Conservation (phyloP, 805 yeast genomes). For the Sugiyamaella americana region DNA sequence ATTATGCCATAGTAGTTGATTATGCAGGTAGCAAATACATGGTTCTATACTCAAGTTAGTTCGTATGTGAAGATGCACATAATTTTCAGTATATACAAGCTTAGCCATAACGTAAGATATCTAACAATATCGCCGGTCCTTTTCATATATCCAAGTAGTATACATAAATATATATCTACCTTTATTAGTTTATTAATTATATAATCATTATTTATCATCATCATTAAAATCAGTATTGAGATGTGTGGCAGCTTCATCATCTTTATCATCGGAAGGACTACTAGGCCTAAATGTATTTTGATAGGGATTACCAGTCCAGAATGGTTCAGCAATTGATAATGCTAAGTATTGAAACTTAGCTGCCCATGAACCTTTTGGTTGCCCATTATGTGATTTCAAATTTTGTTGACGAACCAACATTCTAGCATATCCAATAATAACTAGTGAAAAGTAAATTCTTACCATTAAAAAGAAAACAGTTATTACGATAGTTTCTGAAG, state of each 20-base stretch:
- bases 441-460: conserved; percentile 50
- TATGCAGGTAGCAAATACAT: no score
- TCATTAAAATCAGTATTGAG: background rate
- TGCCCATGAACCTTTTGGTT: conserved; percentile 27
- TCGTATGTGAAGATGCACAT: no score
- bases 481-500: conserved; percentile 43
- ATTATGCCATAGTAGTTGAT: no score
- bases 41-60: no score
- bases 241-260: background rate
- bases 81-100: no score
- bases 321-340: conserved; percentile 25
- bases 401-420: conserved; percentile 41
- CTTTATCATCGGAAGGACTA: background rate
- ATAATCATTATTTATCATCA: background rate
- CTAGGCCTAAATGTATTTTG: background rate
- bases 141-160: no score
- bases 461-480: conserved; percentile 41
- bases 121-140: no score
- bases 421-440: conserved; percentile 51
- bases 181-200: no score
- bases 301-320: conserved; percentile 30
- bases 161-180: no score
- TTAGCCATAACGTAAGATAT: no score
- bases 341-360: conserved; percentile 29
- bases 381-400: conserved; percentile 32